Percentiles rank a stretch among this genome's conserved stretches.
phyloP scores from a whole-genome alignment of 2,329 filamentous ascomycete species.

The Neopestalotiopsis sp. region DNA sequence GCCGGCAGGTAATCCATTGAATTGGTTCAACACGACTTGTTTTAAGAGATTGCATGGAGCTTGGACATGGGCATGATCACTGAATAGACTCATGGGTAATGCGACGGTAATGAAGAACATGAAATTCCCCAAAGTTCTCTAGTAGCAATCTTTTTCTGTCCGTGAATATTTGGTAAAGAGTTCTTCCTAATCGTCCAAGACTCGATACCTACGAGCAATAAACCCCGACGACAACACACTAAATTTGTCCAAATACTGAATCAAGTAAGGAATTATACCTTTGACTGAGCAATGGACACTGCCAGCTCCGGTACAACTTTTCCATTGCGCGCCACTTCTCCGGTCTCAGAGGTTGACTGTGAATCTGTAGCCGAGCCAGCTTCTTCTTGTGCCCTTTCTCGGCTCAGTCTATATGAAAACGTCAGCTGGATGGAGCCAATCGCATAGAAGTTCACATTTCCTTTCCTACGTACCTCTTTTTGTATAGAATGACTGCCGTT shows the following conservation, averaged over 20 bases:
- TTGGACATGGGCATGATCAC: neutral
- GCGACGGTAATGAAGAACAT: slow-evolving; percentile 8
- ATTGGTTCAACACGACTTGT: neutral
- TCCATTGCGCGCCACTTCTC: neutral
- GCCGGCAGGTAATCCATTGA: slow-evolving; percentile 22
- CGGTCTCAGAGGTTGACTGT: neutral
- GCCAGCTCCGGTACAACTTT: slow-evolving; percentile 5
- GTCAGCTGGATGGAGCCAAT: too few relatives aligned
- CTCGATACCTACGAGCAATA: neutral
- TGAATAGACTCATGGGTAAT: slow-evolving; percentile 9
- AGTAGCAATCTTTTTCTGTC: too few relatives aligned
- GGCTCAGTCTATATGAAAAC: neutral
- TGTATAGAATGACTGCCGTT: slow-evolving; percentile 41
- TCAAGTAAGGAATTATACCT: neutral
- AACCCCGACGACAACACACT: too few relatives aligned
- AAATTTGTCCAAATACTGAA: neutral
- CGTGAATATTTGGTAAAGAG: too few relatives aligned
- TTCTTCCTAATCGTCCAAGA: neutral
- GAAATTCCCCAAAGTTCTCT: neutral
- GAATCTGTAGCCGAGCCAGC: neutral
- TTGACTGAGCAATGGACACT: slow-evolving; percentile 1
- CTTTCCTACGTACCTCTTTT: slow-evolving; percentile 25
- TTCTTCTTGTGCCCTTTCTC: slow-evolving; percentile 1
- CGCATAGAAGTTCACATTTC: too few relatives aligned
- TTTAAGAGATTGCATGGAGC: neutral